Evolutionary conservation across 2,329 filamentous ascomycete genomes (phyloP), one percentile per base, ranked within the genome.

Genomic region (Scedosporium minutisporum): DNA sequence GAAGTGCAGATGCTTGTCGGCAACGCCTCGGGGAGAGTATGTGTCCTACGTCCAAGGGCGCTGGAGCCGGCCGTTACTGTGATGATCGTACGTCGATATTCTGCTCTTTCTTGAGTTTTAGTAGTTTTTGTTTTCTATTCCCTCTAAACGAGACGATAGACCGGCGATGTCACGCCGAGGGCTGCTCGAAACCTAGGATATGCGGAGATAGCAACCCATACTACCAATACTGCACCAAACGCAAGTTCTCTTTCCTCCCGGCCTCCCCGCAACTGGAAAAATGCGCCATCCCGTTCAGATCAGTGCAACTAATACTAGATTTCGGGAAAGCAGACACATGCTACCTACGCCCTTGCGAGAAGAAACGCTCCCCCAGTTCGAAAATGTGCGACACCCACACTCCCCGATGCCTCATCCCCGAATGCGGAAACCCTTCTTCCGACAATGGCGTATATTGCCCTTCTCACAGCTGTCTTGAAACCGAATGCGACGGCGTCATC

Each of bases 171-270:
- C 58, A 64, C 9, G 59, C 63, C 6, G 62, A 67, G 9, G 44
- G 57, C 33, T 67, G 66, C 44, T n/a, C 58, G 6, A 42, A 48
- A 2, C 53, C 60, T 3, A 62, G 66, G 4, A 55, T 64, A 12
- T 61, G 51, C 21, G 65, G 57, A 46, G 65, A 67, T 2, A 57
- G 60, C 6, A 58, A 51, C 62, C 58, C 61, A 2, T 58, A 61
- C 21, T 67, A 64, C 57, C 64, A 63, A 14, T 67, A 67, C 42
- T 67, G 66, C 21, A 58, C 62, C 6, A 65, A 63, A 38, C 66
- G 66, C 65, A 29, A 29, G 65, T 57, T 44, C 14, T n/a, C 6
- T 25, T 18, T 12, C 55, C 5, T 25, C 16, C n/a, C 3, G 25
- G 12, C 16, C 42, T 18, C n/a, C 4, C 44, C 25, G 4, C 27